Evolutionary conservation across 228 moss, liverwort and hornwort species (phyloP).

Genomic region (Sphagnum fallax): DNA sequence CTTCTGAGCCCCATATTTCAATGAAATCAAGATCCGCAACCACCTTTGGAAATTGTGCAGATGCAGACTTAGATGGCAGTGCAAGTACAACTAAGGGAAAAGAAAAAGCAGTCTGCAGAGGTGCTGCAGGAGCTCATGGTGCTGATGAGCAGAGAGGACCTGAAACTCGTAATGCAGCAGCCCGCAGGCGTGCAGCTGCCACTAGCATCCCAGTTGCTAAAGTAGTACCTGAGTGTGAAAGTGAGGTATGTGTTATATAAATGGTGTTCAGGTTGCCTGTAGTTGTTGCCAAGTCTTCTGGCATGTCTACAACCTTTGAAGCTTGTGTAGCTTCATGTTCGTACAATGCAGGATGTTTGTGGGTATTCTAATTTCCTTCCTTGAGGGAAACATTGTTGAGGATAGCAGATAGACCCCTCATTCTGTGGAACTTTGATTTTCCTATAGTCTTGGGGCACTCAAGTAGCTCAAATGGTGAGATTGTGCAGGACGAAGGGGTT

Average conservation of each 20-base stretch:
- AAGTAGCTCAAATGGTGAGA: too few relatives aligned
- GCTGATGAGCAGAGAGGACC: slow-evolving; percentile 78
- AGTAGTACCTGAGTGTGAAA: slow-evolving; percentile 60
- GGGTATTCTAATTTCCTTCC: too few relatives aligned
- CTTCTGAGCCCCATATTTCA: slow-evolving; percentile 60
- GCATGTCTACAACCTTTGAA: too few relatives aligned
- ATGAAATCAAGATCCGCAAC: slow-evolving; percentile 75
- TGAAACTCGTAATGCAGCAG: slow-evolving; percentile 97
- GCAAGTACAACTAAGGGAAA: slow-evolving; percentile 71
- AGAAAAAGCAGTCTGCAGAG: slow-evolving; percentile 74
- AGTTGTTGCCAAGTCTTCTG: too few relatives aligned
- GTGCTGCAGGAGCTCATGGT: slow-evolving; percentile 35
- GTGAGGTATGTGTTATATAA: slow-evolving; percentile 57
- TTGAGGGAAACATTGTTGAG: too few relatives aligned
- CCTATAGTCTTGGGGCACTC: too few relatives aligned
- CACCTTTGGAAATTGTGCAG: slow-evolving; percentile 37
- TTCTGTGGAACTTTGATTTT: too few relatives aligned
- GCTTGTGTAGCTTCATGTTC: too few relatives aligned
- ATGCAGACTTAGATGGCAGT: slow-evolving; percentile 31
- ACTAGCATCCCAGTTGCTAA: slow-evolving; percentile 57
- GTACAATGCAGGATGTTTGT: too few relatives aligned
- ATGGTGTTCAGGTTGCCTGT: too few relatives aligned
- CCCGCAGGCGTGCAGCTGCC: slow-evolving; percentile 85
- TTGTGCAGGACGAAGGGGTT: slow-evolving; percentile 62
- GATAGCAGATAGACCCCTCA: too few relatives aligned